phyloP scores from a whole-genome alignment of 192 early-diverging fungal species.

The Pilobolus umbonatus region DNA sequence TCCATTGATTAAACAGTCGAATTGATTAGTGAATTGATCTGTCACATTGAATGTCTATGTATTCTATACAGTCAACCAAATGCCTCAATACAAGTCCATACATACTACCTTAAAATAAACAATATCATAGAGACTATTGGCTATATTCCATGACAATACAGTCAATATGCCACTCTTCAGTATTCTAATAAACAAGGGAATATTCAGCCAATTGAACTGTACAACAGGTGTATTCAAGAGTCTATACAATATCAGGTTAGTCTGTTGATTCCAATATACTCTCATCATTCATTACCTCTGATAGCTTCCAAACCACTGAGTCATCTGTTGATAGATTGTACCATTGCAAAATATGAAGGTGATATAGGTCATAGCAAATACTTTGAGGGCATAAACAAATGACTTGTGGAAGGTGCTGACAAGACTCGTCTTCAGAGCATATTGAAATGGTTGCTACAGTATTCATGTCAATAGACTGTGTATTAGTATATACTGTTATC shows the following conservation, averaged over 20 bases:
- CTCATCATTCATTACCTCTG: constrained; percentile 4
- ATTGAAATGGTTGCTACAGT: not conserved
- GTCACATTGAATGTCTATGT: not conserved
- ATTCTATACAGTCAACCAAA: not conserved
- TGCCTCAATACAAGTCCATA: not conserved
- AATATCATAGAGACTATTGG: constrained; percentile 21
- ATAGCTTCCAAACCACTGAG: constrained; percentile 9
- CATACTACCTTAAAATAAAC: not conserved
- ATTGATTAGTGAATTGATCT: not conserved
- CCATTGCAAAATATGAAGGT: constrained; percentile 8
- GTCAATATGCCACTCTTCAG: constrained; percentile 14
- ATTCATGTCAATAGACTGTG: not conserved
- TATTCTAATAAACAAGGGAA: constrained; percentile 19
- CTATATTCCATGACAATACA: constrained; percentile 12
- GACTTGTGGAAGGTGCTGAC: not conserved
- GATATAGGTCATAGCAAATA: not conserved
- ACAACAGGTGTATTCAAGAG: constrained; percentile 25
- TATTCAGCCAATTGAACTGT: constrained; percentile 30
- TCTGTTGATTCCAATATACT: not conserved
- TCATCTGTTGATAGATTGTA: constrained; percentile 5
- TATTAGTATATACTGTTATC: not conserved
- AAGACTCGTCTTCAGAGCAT: constrained; percentile 4
- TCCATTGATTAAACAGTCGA: constrained; percentile 6
- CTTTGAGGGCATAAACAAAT: not conserved
- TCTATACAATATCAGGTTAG: not conserved